Conservation (phyloP, 208 protist species). For the Crithidia bombi region DNA sequence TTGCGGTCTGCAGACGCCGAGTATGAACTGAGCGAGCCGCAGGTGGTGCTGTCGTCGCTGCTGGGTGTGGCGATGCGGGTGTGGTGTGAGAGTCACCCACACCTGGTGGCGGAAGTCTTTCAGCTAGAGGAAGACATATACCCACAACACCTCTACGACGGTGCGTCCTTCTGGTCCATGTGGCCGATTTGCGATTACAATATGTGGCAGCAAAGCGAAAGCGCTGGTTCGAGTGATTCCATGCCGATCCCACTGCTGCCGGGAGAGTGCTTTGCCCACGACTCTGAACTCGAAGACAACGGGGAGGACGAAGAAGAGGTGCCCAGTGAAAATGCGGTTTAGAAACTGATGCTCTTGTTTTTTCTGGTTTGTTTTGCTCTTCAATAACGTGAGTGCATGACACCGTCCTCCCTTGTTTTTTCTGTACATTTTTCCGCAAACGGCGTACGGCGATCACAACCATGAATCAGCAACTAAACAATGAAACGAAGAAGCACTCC, state of each 20-base stretch:
- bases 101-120: conserved; percentile 39
- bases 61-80: conserved; percentile 41
- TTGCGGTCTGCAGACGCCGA: conserved; percentile 30
- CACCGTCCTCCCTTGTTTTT: not conserved
- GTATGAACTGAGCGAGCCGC: conserved; percentile 40
- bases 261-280: conserved; percentile 33
- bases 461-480: not conserved
- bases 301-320: conserved; percentile 2
- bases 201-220: conserved; percentile 28
- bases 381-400: not conserved
- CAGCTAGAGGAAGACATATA: conserved; percentile 27
- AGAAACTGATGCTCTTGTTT: too few species aligned
- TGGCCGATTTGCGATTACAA: conserved; percentile 31
- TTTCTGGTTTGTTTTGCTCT: not conserved
- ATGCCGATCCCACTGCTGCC: conserved; percentile 41
- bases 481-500: not conserved
- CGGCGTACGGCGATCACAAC: not conserved
- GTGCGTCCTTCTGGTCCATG: conserved; percentile 31
- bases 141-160: conserved; percentile 30
- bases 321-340: not conserved
- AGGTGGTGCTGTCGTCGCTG: conserved; percentile 39
- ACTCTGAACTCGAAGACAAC: conserved; percentile 22
- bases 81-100: conserved; percentile 31
- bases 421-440: conserved; percentile 13
- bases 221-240: conserved; percentile 21